Conservation (phyloP, 345 rosid genomes). For the Eucalyptus polyanthemos region DNA sequence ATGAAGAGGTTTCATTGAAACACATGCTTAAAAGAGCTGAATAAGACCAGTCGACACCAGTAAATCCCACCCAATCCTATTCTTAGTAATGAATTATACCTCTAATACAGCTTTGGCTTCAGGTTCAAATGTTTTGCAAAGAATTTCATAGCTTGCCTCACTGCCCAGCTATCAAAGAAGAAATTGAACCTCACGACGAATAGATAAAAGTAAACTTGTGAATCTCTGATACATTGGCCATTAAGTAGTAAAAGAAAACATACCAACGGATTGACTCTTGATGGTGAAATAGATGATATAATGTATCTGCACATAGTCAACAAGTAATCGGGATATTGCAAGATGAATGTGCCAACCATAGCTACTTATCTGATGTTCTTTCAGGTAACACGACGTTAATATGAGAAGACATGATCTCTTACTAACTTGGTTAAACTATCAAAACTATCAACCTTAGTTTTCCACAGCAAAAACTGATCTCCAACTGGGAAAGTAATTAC, state of each 20-base stretch:
- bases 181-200: background rate
- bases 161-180: slow-evolving; percentile 23
- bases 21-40: background rate
- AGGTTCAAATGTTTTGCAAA: slow-evolving; percentile 70
- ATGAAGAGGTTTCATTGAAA: background rate
- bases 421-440: background rate
- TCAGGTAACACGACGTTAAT: background rate
- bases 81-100: slow-evolving; percentile 16
- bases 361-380: background rate
- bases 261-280: slow-evolving; percentile 62
- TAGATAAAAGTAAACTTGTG: background rate
- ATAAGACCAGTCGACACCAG: background rate
- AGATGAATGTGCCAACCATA: background rate
- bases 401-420: background rate
- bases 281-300: slow-evolving; percentile 78
- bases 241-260: background rate
- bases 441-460: background rate
- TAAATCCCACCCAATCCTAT: background rate
- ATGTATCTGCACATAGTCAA: slow-evolving; percentile 34
- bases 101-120: slow-evolving; percentile 58
- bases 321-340: background rate
- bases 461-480: background rate
- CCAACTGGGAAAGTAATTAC: background rate
- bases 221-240: background rate
- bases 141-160: slow-evolving; percentile 65